Percentiles rank a stretch among this genome's conserved stretches.
These are phyloP conservation scores for Solanum chmielewskii DNA, from an alignment of 257 asterid species.

Conservation along the genomic window DNA sequence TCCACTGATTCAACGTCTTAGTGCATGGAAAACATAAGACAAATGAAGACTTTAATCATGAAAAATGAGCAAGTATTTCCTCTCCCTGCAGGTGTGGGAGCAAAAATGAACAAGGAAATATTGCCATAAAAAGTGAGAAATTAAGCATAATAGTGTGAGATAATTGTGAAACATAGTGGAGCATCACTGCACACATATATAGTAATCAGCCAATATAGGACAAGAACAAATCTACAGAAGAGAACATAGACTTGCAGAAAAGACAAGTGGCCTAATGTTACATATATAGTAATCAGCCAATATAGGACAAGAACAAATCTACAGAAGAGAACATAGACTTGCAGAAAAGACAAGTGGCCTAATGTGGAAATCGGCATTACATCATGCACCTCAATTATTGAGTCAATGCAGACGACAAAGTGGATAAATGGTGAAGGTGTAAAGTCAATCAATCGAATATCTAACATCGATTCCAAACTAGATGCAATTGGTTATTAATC, in stretches of 20 bases:
- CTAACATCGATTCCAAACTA: neutral
- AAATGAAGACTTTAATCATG: neutral
- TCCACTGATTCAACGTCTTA: too few relatives aligned
- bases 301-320: neutral
- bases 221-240: neutral
- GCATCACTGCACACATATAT: neutral
- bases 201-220: neutral
- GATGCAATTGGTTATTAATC: neutral
- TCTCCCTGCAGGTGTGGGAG: neutral
- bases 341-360: neutral
- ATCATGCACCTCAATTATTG: neutral
- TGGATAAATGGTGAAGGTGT: neutral
- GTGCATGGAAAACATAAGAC: neutral
- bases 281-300: neutral
- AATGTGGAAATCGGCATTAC: neutral
- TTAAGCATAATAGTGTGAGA: neutral
- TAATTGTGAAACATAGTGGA: neutral
- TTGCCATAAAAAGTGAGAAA: neutral
- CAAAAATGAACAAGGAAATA: neutral
- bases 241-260: neutral
- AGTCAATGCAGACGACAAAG: neutral
- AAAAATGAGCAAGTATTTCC: neutral
- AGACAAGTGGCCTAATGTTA: neutral
- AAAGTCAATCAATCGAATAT: neutral
- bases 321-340: neutral